Conservation (phyloP, 441 rosid genomes). For the Erodium texanum region DNA sequence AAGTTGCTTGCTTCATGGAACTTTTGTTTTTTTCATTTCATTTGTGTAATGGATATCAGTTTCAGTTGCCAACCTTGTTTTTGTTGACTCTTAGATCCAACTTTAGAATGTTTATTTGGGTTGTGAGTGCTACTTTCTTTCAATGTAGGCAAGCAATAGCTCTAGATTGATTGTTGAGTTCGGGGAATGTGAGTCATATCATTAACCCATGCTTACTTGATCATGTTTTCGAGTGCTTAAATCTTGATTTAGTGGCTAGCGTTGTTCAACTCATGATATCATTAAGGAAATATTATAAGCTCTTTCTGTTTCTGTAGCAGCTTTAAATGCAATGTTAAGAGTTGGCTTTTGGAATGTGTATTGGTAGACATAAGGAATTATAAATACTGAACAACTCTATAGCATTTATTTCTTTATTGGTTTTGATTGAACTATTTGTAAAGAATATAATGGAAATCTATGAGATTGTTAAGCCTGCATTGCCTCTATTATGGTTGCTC, state of each 20-base stretch:
- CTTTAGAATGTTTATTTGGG: background rate
- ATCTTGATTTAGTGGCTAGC: too few species aligned
- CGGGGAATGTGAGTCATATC: too few species aligned
- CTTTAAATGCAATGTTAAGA: background rate
- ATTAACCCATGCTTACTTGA: too few species aligned
- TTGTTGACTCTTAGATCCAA: constrained; percentile 1
- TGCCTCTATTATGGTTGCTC: background rate
- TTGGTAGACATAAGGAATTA: background rate
- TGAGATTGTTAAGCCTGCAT: background rate
- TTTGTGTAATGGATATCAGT: background rate
- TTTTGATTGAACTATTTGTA: background rate
- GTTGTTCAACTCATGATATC: too few species aligned
- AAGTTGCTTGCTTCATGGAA: constrained; percentile 19
- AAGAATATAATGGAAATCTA: background rate
- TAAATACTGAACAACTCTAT: too few species aligned
- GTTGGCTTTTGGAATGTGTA: background rate
- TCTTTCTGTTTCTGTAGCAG: background rate
- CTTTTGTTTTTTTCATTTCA: background rate
- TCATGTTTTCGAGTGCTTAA: too few species aligned
- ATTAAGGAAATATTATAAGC: too few species aligned
- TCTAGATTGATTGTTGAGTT: background rate
- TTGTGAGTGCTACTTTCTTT: background rate
- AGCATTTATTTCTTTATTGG: background rate
- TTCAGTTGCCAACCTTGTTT: background rate
- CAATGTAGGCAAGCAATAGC: constrained; percentile 1